These are phyloP conservation scores for Eutypella sp. DNA, from an alignment of 2,329 filamentous ascomycete species.

Conservation along the genomic window DNA sequence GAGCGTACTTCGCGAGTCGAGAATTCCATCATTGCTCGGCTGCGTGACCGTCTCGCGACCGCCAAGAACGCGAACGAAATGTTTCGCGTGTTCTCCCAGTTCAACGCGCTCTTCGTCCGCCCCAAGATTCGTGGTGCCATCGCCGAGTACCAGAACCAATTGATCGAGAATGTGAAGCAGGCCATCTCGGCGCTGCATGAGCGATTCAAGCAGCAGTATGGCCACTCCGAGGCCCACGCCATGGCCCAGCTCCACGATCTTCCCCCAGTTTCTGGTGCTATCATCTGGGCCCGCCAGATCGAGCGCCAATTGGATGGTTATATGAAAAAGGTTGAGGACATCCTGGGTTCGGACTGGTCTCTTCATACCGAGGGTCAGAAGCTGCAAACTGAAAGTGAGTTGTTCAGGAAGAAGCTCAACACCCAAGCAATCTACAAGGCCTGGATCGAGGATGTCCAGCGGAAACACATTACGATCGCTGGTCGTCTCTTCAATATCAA, in stretches of 20 bases:
- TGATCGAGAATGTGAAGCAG: slow-evolving; percentile 96
- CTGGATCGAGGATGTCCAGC: slow-evolving; percentile 86
- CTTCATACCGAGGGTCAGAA: slow-evolving; percentile 94
- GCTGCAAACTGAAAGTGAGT: slow-evolving; percentile 80
- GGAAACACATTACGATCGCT: slow-evolving; percentile 84
- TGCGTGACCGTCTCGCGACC: slow-evolving; percentile 87
- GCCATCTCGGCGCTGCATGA: slow-evolving; percentile 92
- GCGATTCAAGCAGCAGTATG: slow-evolving; percentile 98
- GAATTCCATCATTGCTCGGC: slow-evolving; percentile 94
- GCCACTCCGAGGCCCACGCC: slow-evolving; percentile 92
- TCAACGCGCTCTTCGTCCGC: slow-evolving; percentile 96
- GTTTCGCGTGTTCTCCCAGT: slow-evolving; percentile 99
- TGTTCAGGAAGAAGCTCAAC: slow-evolving; percentile 95
- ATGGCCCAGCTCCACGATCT: slow-evolving; percentile 97
- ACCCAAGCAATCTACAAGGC: slow-evolving; percentile 91
- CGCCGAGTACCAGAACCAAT: slow-evolving; percentile 93
- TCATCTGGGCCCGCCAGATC: slow-evolving; percentile 97
- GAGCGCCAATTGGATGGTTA: slow-evolving; percentile 93
- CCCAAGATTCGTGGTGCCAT: slow-evolving; percentile 99
- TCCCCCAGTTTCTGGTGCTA: slow-evolving; percentile 91
- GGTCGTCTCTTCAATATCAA: slow-evolving; percentile 87
- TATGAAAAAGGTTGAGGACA: slow-evolving; percentile 99
- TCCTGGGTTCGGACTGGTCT: slow-evolving; percentile 90
- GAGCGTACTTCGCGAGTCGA: slow-evolving; percentile 95
- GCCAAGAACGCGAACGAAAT: slow-evolving; percentile 98